Evolutionary conservation across 495 filamentous ascomycete genomes (phyloP), one percentile per base, ranked within the genome.

Genomic region (Eremomyces bilateralis): DNA sequence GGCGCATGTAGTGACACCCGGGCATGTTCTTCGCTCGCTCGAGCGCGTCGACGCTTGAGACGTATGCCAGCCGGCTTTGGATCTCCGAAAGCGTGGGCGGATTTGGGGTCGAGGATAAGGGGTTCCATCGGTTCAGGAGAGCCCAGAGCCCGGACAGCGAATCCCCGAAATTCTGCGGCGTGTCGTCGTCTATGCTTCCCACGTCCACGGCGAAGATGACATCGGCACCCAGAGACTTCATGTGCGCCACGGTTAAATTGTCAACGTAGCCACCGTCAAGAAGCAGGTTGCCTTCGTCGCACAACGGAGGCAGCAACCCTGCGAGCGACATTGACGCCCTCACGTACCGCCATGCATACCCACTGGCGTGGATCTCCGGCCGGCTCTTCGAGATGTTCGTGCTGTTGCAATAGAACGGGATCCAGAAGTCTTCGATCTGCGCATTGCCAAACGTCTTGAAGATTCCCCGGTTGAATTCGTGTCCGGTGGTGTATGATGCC

Each of bases 361-460:
- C 88, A 20, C 73, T 82, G 1, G 79, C 92, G 55, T 97, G 88
- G 52, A 83, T 80, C 49, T 95, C 83, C 2, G 70, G 68, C 4
- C 83, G 70, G 24, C 73, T 81, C 46, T 83, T 84, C 57, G 71
- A 80, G 57, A 97, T 95, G 46, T 93, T 95, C 18, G 90, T 95
- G 0, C 84, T 94, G 52, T 97, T 97, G 63, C 90, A 95, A 61
- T 95, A 97, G 56, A 83, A 97, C 39, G 91, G 81, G 12, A 97
- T 68, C 88, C 88, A 95, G 51, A 95, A 94, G 51, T 95, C 90
- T 56, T 97, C 88, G 36, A 97, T 95, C 52, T 94, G 88, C 24
- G 77, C 75, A 41, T 91, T 79, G 5, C 82, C 85, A 53, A 97
- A 92, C 0, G 88, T 82, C 56, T 95, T 95, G 68, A 95, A 97